phyloP scores from a whole-genome alignment of 495 filamentous ascomycete genomes.

The Hypoxylon fuscum region DNA sequence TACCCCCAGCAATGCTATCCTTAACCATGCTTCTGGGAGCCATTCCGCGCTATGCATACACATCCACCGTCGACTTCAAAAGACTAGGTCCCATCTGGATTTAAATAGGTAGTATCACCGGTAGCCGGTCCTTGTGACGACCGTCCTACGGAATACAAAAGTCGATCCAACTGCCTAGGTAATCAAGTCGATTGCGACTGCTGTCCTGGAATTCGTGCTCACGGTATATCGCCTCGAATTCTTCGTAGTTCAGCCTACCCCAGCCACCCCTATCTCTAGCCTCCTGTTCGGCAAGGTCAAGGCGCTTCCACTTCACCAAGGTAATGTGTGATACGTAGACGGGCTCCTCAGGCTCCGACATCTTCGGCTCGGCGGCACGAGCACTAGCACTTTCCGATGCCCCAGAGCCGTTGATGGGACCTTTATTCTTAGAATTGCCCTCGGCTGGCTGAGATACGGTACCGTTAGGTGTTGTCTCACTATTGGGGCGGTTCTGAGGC shows the following conservation, averaged over 20 bases:
- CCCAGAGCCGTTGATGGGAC: background rate
- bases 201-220: constrained; percentile 63
- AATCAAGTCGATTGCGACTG: constrained; percentile 66
- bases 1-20: no score
- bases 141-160: constrained; percentile 65
- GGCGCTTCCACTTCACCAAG: constrained; percentile 60
- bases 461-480: constrained; percentile 3
- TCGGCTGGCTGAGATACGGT: constrained; percentile 22
- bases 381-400: background rate
- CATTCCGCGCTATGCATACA: no score
- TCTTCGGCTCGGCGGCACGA: constrained; percentile 7
- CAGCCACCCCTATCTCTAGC: constrained; percentile 74
- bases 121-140: background rate
- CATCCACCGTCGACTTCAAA: no score
- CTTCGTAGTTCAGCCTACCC: constrained; percentile 72
- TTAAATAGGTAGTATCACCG: no score
- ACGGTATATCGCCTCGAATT: constrained; percentile 78
- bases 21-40: no score
- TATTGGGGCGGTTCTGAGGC: constrained; percentile 73
- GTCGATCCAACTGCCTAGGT: constrained; percentile 87
- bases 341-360: constrained; percentile 10
- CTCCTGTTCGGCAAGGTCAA: constrained; percentile 71
- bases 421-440: background rate
- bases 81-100: no score
- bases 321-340: constrained; percentile 42